A percentile compares a stretch with the other conserved stretches of the same genome.
Conservation (phyloP, 768 basidiomycete genomes). For the Hypholoma fasciculare region DNA sequence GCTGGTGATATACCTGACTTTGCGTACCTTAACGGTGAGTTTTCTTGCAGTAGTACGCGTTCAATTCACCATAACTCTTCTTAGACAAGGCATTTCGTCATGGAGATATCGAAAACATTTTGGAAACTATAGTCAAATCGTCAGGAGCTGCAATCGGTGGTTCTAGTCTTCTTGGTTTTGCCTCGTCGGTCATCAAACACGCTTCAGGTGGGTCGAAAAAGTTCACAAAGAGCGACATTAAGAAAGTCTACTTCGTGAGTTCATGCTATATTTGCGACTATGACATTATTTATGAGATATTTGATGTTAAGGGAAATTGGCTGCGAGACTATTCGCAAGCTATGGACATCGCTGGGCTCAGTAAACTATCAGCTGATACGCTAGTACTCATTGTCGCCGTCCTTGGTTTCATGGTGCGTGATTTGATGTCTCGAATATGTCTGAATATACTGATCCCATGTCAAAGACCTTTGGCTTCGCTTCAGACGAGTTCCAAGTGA, state of each 20-base stretch:
- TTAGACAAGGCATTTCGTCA: slow-evolving; percentile 73
- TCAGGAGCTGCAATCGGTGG: slow-evolving; percentile 41
- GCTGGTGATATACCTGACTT: slow-evolving; percentile 75
- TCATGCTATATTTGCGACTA: background rate
- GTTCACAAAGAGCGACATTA: slow-evolving; percentile 65
- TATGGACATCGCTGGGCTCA: slow-evolving; percentile 71
- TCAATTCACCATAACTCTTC: slow-evolving; percentile 2
- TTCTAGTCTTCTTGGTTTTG: slow-evolving; percentile 51
- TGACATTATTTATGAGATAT: background rate
- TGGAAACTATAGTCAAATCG: slow-evolving; percentile 58
- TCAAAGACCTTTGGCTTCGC: slow-evolving; percentile 60
- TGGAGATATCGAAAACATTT: slow-evolving; percentile 74
- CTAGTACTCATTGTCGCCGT: slow-evolving; percentile 60
- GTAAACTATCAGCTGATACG: slow-evolving; percentile 64
- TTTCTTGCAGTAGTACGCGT: background rate
- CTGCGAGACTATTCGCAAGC: slow-evolving; percentile 72
- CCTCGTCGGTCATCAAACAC: slow-evolving; percentile 42
- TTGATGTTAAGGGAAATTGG: slow-evolving; percentile 56
- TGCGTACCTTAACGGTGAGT: slow-evolving; percentile 60
- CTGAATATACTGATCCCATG: background rate
- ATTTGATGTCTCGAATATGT: background rate
- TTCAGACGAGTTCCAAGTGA: slow-evolving; percentile 71
- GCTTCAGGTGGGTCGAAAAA: slow-evolving; percentile 59
- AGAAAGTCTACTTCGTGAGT: slow-evolving; percentile 65
- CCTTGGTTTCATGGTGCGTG: slow-evolving; percentile 54